phyloP scores from a whole-genome alignment of 75 land plant species.

The Cupressus sempervirens region DNA sequence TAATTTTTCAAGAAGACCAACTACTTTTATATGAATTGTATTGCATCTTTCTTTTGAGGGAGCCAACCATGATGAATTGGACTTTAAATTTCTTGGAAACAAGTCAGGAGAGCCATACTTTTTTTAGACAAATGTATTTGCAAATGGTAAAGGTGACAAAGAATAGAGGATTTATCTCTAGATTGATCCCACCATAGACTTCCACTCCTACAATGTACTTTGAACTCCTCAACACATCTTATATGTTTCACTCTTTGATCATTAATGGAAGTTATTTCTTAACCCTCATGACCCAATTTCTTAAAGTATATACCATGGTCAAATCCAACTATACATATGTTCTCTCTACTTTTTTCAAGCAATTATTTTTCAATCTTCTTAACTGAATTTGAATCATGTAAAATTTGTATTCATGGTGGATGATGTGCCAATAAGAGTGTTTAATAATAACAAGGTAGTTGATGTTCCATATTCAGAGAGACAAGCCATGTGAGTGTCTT shows the following conservation, averaged over 20 bases:
- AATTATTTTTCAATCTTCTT: too few species aligned
- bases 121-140: too few species aligned
- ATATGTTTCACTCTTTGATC: too few species aligned
- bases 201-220: constrained; percentile 44
- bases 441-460: constrained; percentile 36
- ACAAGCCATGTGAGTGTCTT: constrained; percentile 59
- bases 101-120: too few species aligned
- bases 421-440: constrained; percentile 57
- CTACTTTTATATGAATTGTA: background rate
- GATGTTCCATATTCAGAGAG: constrained; percentile 34
- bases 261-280: too few species aligned
- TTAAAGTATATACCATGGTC: too few species aligned
- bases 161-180: constrained; percentile 49
- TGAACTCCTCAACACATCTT: constrained; percentile 57
- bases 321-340: too few species aligned
- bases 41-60: constrained; percentile 41
- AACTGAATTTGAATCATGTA: too few species aligned
- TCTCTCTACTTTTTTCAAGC: too few species aligned
- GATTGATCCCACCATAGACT: constrained; percentile 64
- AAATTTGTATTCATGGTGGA: constrained; percentile 74
- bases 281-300: too few species aligned
- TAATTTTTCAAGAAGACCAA: background rate
- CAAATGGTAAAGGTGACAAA: constrained; percentile 33
- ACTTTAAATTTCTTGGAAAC: too few species aligned
- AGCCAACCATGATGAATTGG: constrained; percentile 39